Evolutionary conservation across 2,329 filamentous ascomycete genomes (phyloP), one percentile per base, ranked within the genome.

Genomic region (Emmonsia crescens): DNA sequence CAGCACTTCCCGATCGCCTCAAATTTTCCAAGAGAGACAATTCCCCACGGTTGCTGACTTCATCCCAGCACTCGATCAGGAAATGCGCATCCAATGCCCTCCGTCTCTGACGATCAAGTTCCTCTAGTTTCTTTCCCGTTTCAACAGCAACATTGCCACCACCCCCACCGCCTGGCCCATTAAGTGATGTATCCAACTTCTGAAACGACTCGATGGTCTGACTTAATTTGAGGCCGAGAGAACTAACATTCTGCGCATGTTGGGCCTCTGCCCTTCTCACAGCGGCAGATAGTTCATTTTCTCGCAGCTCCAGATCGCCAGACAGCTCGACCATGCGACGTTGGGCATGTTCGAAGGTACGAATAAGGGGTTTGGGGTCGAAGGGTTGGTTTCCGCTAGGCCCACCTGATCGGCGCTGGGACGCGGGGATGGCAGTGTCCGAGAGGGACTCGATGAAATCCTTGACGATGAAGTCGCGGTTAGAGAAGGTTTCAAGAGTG

Each of bases 381-480:
- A 99, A 99, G 79, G 81, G 64, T 78, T 80, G 65, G 60, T 62
- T 65, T 36, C 66, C 71, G 69, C 63, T 68, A 61, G 68, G 67
- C 46, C 67, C 82, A 8, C 84, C 86, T 16, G 92, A 96, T 63
- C 89, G 88, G 60, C 94, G 89, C 70, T 87, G 89, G 27, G 82
- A 80, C 9, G 65, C 51, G n/a, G 89, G 87, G 42, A 91, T 83
- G 27, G 91, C 89, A 68, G 82, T 89, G 65, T 97, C 92, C 58
- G 93, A 94, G 62, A 99, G 85, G 59, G 87, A 85, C 74, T 99
- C 95, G 69, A 99, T 87, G 73, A 99, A 99, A 78, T 99, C 94
- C 71, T 96, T 91, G 67, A 97, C 93, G 65, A 97, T 96, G 72
- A 97, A 99, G 77, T 97, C 94, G 70, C 89, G 89, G 73, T 82